Percentiles rank a stretch among this genome's conserved stretches.
Conservation (phyloP, 1,139 yeast species). For the Taphrina pruni region DNA sequence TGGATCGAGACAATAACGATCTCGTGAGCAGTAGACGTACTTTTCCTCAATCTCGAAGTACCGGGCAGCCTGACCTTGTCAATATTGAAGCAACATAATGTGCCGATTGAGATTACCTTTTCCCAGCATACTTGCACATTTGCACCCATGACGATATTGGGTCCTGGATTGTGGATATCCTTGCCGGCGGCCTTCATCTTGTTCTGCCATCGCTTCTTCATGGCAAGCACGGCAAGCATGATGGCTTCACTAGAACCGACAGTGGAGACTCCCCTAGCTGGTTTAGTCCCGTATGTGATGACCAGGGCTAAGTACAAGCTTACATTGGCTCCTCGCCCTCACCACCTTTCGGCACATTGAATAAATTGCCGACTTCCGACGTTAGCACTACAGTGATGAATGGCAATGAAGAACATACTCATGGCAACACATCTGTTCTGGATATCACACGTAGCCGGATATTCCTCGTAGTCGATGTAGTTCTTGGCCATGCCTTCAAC, state of each 20-base stretch:
- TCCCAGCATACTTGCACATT: slow-evolving; percentile 83
- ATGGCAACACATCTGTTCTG: slow-evolving; percentile 84
- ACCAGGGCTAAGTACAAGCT: neutral
- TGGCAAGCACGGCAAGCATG: slow-evolving; percentile 88
- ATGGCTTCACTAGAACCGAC: slow-evolving; percentile 95
- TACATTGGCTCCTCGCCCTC: slow-evolving; percentile 27
- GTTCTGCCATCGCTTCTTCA: slow-evolving; percentile 87
- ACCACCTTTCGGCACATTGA: slow-evolving; percentile 66
- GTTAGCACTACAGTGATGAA: neutral
- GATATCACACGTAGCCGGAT: slow-evolving; percentile 79
- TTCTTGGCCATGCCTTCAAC: slow-evolving; percentile 79
- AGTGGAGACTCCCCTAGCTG: slow-evolving; percentile 76
- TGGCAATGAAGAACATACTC: slow-evolving; percentile 21
- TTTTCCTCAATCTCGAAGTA: slow-evolving; percentile 91
- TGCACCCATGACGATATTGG: slow-evolving; percentile 89
- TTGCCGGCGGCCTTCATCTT: slow-evolving; percentile 66
- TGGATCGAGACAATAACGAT: slow-evolving; percentile 70
- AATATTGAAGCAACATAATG: too few species aligned
- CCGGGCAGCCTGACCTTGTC: slow-evolving; percentile 70
- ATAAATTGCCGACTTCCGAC: slow-evolving; percentile 63
- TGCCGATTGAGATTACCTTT: slow-evolving; percentile 39
- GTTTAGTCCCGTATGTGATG: neutral
- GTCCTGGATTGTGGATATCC: slow-evolving; percentile 59
- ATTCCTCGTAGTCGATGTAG: slow-evolving; percentile 90
- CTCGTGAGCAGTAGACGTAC: slow-evolving; percentile 66